Evolutionary conservation across 2,329 filamentous ascomycete species (phyloP).

Genomic region (Plectosphaerella sp.): DNA sequence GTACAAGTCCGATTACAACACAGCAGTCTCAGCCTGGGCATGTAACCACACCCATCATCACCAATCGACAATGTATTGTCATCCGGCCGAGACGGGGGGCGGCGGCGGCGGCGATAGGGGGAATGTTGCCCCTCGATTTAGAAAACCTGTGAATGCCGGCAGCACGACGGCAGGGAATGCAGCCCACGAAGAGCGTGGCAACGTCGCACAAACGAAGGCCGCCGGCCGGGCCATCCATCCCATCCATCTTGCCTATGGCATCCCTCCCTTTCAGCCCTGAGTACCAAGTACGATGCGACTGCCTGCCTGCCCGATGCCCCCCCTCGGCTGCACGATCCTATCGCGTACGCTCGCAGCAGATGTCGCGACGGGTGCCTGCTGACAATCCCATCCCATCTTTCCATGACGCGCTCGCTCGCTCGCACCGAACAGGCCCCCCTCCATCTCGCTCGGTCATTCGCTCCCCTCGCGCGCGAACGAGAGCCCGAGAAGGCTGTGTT

Average conservation of each 20-base stretch:
- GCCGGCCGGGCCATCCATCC: neutral
- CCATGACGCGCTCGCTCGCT: neutral
- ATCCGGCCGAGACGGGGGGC: neutral
- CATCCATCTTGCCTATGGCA: too few species aligned
- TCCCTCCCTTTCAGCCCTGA: neutral
- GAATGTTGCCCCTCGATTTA: too few species aligned
- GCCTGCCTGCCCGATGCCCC: neutral
- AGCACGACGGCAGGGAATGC: neutral
- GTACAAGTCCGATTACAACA: too few species aligned
- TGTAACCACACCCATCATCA: too few species aligned
- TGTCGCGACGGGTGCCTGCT: conserved; percentile 1
- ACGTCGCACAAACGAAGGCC: neutral
- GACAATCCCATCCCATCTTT: neutral
- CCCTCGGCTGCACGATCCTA: neutral
- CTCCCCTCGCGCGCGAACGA: too few species aligned
- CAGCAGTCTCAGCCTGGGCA: too few species aligned
- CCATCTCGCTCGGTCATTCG: too few species aligned
- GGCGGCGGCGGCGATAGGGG: too few species aligned
- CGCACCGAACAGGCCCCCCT: too few species aligned
- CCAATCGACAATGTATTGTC: neutral
- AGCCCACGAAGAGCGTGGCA: neutral
- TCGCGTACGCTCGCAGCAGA: neutral
- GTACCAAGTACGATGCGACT: too few species aligned
- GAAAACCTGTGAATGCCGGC: neutral
- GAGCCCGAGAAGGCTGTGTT: neutral